Percentiles rank a stretch among this genome's conserved stretches.
Conservation (phyloP, 768 basidiomycete species). For the Lyophyllum decastes region DNA sequence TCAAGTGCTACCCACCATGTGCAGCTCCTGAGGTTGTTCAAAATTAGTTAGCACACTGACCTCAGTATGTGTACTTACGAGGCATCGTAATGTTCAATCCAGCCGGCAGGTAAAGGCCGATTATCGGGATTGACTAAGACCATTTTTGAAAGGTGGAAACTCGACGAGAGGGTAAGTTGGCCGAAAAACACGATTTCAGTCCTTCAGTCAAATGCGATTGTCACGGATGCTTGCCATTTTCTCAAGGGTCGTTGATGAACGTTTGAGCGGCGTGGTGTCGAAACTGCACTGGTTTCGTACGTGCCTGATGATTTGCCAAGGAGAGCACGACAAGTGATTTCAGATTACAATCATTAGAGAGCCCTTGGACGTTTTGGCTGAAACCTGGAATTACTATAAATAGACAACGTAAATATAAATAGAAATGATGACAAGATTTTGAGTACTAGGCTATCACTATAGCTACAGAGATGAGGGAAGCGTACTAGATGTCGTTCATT, state of each 20-base stretch:
- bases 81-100: constrained; percentile 20
- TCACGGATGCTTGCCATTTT: constrained; percentile 16
- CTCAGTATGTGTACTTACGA: constrained; percentile 7
- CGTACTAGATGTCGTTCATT: neutral
- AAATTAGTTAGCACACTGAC: neutral
- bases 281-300: neutral
- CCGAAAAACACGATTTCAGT: neutral
- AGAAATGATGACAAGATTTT: neutral
- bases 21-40: neutral
- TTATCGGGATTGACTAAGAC: constrained; percentile 18
- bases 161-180: neutral
- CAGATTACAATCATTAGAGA: no score
- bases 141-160: neutral
- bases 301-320: no score
- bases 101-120: constrained; percentile 18
- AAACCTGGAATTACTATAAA: no score
- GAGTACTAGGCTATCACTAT: neutral
- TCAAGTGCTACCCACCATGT: constrained; percentile 6
- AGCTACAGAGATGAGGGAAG: neutral
- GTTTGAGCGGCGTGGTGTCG: neutral
- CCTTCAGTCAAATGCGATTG: neutral
- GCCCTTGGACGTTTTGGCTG: no score
- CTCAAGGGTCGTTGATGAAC: neutral
- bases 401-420: neutral
- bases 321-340: no score